Conservation (phyloP, 2,329 filamentous ascomycete species). For the Calonectria naviculata region DNA sequence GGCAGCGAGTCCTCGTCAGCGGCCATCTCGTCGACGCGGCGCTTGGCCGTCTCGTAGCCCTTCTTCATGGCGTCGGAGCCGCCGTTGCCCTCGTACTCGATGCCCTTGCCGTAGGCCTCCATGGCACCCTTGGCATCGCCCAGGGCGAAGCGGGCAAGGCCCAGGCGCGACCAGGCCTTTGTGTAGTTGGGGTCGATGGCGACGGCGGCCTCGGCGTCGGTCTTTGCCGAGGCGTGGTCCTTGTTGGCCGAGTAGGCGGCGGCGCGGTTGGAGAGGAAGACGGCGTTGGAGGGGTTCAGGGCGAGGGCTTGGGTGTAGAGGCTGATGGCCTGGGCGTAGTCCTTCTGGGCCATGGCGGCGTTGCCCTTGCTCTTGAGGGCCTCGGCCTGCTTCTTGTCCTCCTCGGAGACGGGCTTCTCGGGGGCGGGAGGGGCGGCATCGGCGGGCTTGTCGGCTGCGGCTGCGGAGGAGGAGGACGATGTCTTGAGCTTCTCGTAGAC, state of each 20-base stretch:
- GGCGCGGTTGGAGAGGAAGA: slow-evolving; percentile 97
- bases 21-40: slow-evolving; percentile 84
- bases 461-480: no score
- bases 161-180: slow-evolving; percentile 95
- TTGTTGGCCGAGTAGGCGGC: slow-evolving; percentile 89
- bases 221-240: slow-evolving; percentile 85
- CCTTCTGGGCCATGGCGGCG: slow-evolving; percentile 93
- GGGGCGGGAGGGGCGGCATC: slow-evolving; percentile 45
- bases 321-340: slow-evolving; percentile 85
- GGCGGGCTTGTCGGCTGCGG: slow-evolving; percentile 57
- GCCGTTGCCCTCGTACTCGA: slow-evolving; percentile 92
- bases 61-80: slow-evolving; percentile 98
- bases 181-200: slow-evolving; percentile 92
- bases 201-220: slow-evolving; percentile 92
- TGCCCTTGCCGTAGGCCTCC: slow-evolving; percentile 94
- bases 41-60: slow-evolving; percentile 93
- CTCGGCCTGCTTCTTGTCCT: slow-evolving; percentile 84
- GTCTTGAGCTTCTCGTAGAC: slow-evolving; percentile 94
- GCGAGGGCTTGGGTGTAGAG: slow-evolving; percentile 89
- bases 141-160: slow-evolving; percentile 90
- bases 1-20: slow-evolving; percentile 52
- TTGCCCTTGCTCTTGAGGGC: slow-evolving; percentile 91
- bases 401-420: slow-evolving; percentile 56
- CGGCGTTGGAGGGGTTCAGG: slow-evolving; percentile 86
- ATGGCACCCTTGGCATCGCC: slow-evolving; percentile 92